phyloP scores from a whole-genome alignment of 768 basidiomycete genomes.

The Coprinopsis strossmayeri region DNA sequence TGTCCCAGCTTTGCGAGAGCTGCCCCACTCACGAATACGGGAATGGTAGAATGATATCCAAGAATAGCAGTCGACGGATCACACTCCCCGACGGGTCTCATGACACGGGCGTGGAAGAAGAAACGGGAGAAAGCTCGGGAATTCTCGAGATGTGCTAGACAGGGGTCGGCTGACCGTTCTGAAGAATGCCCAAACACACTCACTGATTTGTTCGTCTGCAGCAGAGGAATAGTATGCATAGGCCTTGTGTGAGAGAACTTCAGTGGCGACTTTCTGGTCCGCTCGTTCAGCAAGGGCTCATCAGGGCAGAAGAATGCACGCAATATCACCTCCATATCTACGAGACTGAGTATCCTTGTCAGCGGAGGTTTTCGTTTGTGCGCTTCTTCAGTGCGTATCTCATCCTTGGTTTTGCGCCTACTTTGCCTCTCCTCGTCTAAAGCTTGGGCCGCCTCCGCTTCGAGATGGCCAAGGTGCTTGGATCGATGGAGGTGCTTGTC shows the following conservation, averaged over 20 bases:
- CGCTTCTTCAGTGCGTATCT: slow-evolving; percentile 59
- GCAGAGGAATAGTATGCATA: slow-evolving; percentile 83
- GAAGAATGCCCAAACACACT: slow-evolving; percentile 14
- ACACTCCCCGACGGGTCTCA: slow-evolving; percentile 57
- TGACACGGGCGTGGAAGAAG: slow-evolving; percentile 82
- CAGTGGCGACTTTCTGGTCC: slow-evolving; percentile 59
- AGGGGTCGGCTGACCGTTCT: slow-evolving; percentile 12
- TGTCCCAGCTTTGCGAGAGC: slow-evolving; percentile 85
- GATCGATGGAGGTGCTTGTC: slow-evolving; percentile 61
- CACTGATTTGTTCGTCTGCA: slow-evolving; percentile 79
- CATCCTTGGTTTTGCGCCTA: slow-evolving; percentile 58
- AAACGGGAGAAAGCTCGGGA: slow-evolving; percentile 76
- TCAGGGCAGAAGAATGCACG: background rate
- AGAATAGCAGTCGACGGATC: slow-evolving; percentile 72
- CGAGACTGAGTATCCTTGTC: slow-evolving; percentile 62
- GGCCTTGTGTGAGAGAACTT: slow-evolving; percentile 67
- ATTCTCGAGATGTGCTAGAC: slow-evolving; percentile 58
- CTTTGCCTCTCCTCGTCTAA: slow-evolving; percentile 31
- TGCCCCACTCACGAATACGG: slow-evolving; percentile 79
- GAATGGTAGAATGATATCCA: slow-evolving; percentile 63
- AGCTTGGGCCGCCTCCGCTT: slow-evolving; percentile 33
- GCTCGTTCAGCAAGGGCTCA: background rate
- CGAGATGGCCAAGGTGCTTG: slow-evolving; percentile 68
- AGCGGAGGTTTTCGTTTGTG: slow-evolving; percentile 58
- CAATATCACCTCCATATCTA: slow-evolving; percentile 81